Evolutionary conservation across 1,284 basidiomycete species (phyloP).

Genomic region (Microbotryum violaceum): DNA sequence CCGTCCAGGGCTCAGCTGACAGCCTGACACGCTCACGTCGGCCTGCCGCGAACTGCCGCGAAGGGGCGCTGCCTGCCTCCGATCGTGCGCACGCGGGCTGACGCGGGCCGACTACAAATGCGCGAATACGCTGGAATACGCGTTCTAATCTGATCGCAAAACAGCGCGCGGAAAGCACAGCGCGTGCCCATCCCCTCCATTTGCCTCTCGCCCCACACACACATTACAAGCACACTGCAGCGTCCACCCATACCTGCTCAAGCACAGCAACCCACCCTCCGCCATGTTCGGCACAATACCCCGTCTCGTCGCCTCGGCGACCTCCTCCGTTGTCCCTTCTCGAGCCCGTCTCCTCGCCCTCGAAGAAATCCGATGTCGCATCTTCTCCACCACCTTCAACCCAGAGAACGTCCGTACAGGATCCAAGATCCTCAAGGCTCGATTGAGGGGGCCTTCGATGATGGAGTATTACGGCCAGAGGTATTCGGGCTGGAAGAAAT

Average conservation of each 20-base stretch:
- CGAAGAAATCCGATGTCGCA: slow-evolving; percentile 47
- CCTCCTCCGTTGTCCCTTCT: slow-evolving; percentile 1
- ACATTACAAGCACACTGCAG: too few species aligned
- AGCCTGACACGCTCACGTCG: too few species aligned
- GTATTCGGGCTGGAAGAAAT: slow-evolving; percentile 15
- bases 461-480: slow-evolving; percentile 56
- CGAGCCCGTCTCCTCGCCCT: slow-evolving; percentile 25
- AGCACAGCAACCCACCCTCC: neutral
- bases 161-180: too few species aligned
- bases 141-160: too few species aligned
- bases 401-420: slow-evolving; percentile 67
- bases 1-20: too few species aligned
- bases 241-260: neutral
- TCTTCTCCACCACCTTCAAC: slow-evolving; percentile 80
- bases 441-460: slow-evolving; percentile 69
- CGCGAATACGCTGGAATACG: too few species aligned
- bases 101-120: too few species aligned
- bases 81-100: too few species aligned
- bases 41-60: too few species aligned
- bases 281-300: slow-evolving; percentile 7
- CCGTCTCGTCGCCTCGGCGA: neutral
- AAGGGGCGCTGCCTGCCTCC: too few species aligned
- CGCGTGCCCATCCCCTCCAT: too few species aligned
- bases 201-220: too few species aligned
- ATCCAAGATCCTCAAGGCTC: slow-evolving; percentile 69